These are phyloP conservation scores for Euphorbia celastroides DNA, from an alignment of 441 rosid species.

Conservation along the genomic window DNA sequence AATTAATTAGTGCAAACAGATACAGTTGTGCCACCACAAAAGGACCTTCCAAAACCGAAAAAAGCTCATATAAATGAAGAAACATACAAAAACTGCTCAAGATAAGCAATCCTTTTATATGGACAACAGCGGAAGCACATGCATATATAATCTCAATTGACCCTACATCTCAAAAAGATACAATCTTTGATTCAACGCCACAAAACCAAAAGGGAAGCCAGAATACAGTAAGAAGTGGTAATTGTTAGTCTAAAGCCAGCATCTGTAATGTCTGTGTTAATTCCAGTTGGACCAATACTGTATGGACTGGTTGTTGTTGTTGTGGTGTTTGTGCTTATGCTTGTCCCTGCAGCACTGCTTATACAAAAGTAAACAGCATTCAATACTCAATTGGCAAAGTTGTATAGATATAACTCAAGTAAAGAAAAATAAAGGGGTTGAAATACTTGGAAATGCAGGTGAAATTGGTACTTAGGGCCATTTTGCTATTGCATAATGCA, in stretches of 20 bases:
- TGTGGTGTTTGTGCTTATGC: conserved; percentile 28
- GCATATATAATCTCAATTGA: conserved; percentile 22
- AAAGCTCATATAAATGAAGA: conserved; percentile 20
- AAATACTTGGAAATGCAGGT: too few species aligned
- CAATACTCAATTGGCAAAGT: not conserved
- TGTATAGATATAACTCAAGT: too few species aligned
- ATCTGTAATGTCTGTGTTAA: conserved; percentile 50
- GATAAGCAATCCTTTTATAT: too few species aligned
- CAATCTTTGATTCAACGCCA: conserved; percentile 25
- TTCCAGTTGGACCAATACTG: conserved; percentile 37
- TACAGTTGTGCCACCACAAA: not conserved
- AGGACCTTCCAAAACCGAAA: conserved; percentile 20
- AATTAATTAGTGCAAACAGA: not conserved
- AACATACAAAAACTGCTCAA: conserved; percentile 21
- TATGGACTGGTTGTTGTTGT: conserved; percentile 40
- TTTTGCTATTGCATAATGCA: too few species aligned
- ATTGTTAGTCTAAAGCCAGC: conserved; percentile 35
- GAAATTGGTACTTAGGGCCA: too few species aligned
- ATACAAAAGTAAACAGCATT: not conserved
- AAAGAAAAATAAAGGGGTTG: too few species aligned
- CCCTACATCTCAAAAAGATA: conserved; percentile 26
- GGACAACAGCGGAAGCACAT: conserved; percentile 32
- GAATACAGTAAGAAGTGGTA: conserved; percentile 19
- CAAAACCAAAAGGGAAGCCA: conserved; percentile 28
- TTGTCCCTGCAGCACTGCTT: conserved; percentile 33